Evolutionary conservation across 352 stramenopile genomes (phyloP).

Genomic region (Elongisporangium prolatum): DNA sequence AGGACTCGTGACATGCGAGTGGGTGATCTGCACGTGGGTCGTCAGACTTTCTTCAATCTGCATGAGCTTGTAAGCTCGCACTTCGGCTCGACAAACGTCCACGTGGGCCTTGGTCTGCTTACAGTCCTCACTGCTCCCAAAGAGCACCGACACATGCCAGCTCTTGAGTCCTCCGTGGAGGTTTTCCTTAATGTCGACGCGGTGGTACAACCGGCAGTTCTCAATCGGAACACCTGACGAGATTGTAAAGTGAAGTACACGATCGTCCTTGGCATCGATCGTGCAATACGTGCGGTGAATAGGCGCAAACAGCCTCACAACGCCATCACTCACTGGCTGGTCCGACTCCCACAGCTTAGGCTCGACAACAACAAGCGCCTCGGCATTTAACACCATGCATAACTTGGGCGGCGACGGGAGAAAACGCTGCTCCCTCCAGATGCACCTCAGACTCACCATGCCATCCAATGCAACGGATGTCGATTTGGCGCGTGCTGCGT

Average conservation of each 20-base stretch:
- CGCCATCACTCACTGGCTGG: slow-evolving; percentile 15
- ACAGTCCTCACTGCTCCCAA: slow-evolving; percentile 55
- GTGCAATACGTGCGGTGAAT: slow-evolving; percentile 71
- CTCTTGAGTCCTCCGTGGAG: slow-evolving; percentile 30
- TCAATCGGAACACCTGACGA: slow-evolving; percentile 47
- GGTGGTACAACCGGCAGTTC: slow-evolving; percentile 31
- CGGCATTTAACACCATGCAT: slow-evolving; percentile 69
- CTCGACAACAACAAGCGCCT: slow-evolving; percentile 58
- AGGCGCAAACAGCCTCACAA: slow-evolving; percentile 60
- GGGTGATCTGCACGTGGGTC: slow-evolving; percentile 52
- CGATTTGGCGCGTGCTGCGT: slow-evolving; percentile 14
- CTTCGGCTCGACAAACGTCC: slow-evolving; percentile 64
- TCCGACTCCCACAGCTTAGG: slow-evolving; percentile 1
- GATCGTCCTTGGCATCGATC: slow-evolving; percentile 63
- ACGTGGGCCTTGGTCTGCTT: slow-evolving; percentile 65
- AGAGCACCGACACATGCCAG: slow-evolving; percentile 69
- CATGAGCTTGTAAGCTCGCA: slow-evolving; percentile 74
- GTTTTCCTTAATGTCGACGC: slow-evolving; percentile 4
- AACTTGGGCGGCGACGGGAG: slow-evolving; percentile 49
- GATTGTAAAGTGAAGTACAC: slow-evolving; percentile 65
- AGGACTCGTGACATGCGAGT: slow-evolving; percentile 22
- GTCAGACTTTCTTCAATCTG: slow-evolving; percentile 71
- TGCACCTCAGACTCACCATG: slow-evolving; percentile 67
- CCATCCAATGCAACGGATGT: slow-evolving; percentile 36
- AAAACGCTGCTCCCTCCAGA: slow-evolving; percentile 79